A percentile compares a stretch with the other conserved stretches of the same genome.
phyloP scores from a whole-genome alignment of 352 stramenopile genomes.

The Sclerospora graminicola region DNA sequence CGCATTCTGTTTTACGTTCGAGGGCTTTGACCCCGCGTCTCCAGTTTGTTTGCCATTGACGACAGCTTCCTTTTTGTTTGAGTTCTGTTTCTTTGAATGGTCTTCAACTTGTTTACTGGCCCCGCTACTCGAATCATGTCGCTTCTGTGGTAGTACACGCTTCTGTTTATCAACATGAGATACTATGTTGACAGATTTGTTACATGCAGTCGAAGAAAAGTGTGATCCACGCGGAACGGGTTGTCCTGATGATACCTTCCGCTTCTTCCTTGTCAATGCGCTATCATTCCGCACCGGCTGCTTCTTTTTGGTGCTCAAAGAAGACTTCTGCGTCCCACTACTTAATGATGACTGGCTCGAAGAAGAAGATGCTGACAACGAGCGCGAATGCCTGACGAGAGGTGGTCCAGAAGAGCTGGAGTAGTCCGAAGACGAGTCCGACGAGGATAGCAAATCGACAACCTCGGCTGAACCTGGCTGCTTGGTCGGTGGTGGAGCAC shows the following conservation, averaged over 20 bases:
- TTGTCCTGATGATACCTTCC: background rate
- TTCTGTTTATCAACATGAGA: constrained; percentile 8
- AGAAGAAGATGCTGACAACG: constrained; percentile 4
- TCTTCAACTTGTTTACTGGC: no score
- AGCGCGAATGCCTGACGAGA: background rate
- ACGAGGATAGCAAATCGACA: constrained; percentile 16
- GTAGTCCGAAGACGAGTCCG: background rate
- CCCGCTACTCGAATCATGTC: background rate
- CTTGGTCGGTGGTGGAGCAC: background rate
- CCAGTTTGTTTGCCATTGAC: no score
- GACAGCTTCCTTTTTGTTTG: no score
- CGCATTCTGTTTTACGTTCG: no score
- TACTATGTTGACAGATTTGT: background rate
- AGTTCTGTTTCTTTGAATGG: constrained; percentile 1
- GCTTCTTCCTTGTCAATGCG: background rate
- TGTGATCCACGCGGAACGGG: background rate
- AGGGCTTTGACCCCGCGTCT: no score
- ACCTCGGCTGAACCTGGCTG: constrained; percentile 3
- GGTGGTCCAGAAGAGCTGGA: constrained; percentile 12
- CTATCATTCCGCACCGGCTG: constrained; percentile 8
- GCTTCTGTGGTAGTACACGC: constrained; percentile 4
- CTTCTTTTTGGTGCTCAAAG: constrained; percentile 4
- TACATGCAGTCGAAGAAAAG: background rate
- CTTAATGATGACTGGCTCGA: constrained; percentile 2
- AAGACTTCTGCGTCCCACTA: background rate